Base-by-base conservation (phyloP, 140 eudicot genomes). In the Bidens hawaiensis region DNA sequence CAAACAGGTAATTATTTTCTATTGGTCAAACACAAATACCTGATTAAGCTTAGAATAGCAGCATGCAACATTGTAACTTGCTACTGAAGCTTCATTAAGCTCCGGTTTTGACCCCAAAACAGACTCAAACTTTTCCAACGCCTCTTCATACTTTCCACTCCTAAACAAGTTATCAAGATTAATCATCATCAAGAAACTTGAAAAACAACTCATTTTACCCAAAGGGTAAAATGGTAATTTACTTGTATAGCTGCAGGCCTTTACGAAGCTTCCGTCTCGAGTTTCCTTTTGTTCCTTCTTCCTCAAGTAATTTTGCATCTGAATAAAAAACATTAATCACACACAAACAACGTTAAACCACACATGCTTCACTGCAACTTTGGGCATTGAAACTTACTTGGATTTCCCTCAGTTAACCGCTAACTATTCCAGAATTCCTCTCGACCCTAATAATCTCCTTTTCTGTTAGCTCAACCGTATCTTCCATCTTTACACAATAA, bases 371-470 rank as follows among this genome's bases (percentile, higher is more conserved):
- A 19, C 9, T 48, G 10, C 24, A 16, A 34, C 22, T 49, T 6
- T 38, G 34, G 17, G 41, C 36, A 1, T 30, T 31, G 42, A 28
- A 49, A 43, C 81, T 68, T 65, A 90, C 97, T 79, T 90, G 95
- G 50, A 90, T 90, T 80, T 90, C 97, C 75, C 97, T 75, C 25
- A 90, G 81, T 76, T 72, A 76, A 65, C 70, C 43, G n/a, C 88
- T 81, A 62, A 90, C 76, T 3, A 83, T 70, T 43, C 97, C 96
- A 38, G 96, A 74, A 58, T 87, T 90, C 74, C 96, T 76, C 70
- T 90, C 96, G 36, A 82, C 84, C 70, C 98, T 82, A 66, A 87
- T 84, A 25, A 90, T 90, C 81, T 90, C 97, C 80, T 84, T 84
- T 66, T 87, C 96, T 28, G 91, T 82, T 31, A 84, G 65, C 62